Conservation (phyloP, 495 filamentous ascomycete species). For the Diplogelasinospora grovesii region DNA sequence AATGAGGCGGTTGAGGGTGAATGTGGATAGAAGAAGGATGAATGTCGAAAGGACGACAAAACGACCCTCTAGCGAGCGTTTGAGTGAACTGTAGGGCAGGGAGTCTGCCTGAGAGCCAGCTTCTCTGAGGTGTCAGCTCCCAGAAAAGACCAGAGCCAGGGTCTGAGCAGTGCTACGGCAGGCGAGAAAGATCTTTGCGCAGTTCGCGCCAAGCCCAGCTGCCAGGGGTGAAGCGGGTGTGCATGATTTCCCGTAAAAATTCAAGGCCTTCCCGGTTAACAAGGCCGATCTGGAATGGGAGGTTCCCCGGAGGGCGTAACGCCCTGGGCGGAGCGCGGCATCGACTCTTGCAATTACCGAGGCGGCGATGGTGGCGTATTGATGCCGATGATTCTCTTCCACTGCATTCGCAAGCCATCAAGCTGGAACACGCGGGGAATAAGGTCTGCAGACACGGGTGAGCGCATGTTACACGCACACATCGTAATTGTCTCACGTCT, state of each 20-base stretch:
- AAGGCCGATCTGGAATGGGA: conserved; percentile 13
- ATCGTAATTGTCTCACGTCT: too few relatives aligned
- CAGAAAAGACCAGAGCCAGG: conserved; percentile 5
- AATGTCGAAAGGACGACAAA: conserved; percentile 15
- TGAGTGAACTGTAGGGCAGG: conserved; percentile 8
- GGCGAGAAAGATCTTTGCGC: background rate
- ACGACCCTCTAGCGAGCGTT: conserved; percentile 7
- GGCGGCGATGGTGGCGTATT: conserved; percentile 1
- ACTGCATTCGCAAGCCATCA: too few relatives aligned
- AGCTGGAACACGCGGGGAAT: too few relatives aligned
- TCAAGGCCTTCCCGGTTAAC: conserved; percentile 17
- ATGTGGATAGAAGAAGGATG: too few relatives aligned
- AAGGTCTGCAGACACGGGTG: too few relatives aligned
- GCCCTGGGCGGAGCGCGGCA: background rate
- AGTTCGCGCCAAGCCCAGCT: conserved; percentile 6
- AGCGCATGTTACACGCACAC: too few relatives aligned
- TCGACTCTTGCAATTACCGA: conserved; percentile 8
- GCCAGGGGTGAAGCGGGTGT: conserved; percentile 7
- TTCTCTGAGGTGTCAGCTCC: background rate
- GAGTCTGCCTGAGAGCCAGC: conserved; percentile 3
- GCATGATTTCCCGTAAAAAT: conserved; percentile 28
- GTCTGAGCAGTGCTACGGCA: conserved; percentile 5
- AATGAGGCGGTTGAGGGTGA: conserved; percentile 37
- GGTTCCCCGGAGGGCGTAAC: conserved; percentile 3
- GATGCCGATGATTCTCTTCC: too few relatives aligned